Evolutionary conservation across 495 filamentous ascomycete species (phyloP).

Genomic region (Podospora fimiseda): DNA sequence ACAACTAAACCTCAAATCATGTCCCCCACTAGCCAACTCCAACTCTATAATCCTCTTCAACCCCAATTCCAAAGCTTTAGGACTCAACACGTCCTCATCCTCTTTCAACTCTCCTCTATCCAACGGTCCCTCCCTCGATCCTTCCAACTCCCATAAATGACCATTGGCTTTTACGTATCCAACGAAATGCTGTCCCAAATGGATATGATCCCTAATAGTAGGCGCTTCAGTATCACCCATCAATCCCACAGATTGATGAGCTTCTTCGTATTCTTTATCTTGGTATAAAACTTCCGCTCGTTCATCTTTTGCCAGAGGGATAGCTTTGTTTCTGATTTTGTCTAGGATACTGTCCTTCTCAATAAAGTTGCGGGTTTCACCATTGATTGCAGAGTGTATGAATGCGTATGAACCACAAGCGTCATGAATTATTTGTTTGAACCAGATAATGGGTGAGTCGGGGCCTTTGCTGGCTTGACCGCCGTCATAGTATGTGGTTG

Average conservation of each 20-base stretch:
- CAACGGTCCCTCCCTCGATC: conserved; percentile 63
- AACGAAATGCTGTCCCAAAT: conserved; percentile 62
- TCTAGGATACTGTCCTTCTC: conserved; percentile 36
- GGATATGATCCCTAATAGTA: conserved; percentile 35
- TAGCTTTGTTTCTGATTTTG: conserved; percentile 35
- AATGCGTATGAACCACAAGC: conserved; percentile 82
- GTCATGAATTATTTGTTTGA: conserved; percentile 83
- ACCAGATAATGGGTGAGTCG: conserved; percentile 62
- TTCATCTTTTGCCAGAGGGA: conserved; percentile 42
- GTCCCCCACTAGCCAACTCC: conserved; percentile 32
- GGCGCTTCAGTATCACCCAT: conserved; percentile 62
- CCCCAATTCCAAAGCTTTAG: conserved; percentile 56
- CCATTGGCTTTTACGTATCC: conserved; percentile 66
- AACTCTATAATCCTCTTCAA: conserved; percentile 50
- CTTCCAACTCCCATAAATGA: conserved; percentile 77
- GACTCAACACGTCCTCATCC: conserved; percentile 65
- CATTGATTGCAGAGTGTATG: conserved; percentile 62
- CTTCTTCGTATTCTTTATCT: conserved; percentile 58
- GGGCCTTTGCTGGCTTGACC: conserved; percentile 19
- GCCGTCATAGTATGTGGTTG: conserved; percentile 5
- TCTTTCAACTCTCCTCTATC: conserved; percentile 56
- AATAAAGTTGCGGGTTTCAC: conserved; percentile 47
- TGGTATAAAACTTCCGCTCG: conserved; percentile 70
- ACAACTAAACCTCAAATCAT: conserved; percentile 51
- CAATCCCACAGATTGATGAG: conserved; percentile 59